A percentile compares a stretch with the other conserved stretches of the same genome.
Evolutionary conservation across 139 green algal genomes (phyloP).

Genomic region (Cymbomonas tetramitiformis): DNA sequence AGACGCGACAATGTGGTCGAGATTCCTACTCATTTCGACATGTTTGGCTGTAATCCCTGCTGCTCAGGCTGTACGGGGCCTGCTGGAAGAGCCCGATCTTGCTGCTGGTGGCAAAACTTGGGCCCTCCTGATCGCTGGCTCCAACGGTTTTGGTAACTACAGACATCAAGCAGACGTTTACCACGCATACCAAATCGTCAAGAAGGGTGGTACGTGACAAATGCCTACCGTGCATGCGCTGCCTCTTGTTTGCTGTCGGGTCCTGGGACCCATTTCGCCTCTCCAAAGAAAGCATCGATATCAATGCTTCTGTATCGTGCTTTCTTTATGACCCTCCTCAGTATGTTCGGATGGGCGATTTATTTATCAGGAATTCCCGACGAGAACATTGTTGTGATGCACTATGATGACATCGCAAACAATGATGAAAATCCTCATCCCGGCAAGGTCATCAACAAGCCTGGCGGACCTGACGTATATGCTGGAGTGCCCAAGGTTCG

Average conservation of each 20-base stretch:
- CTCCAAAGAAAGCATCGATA: neutral
- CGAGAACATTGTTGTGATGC: constrained; percentile 67
- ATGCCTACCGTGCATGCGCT: too few relatives aligned
- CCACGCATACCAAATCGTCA: constrained; percentile 56
- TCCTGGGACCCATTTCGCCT: neutral
- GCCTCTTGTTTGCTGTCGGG: too few relatives aligned
- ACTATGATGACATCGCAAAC: constrained; percentile 71
- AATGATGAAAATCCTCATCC: constrained; percentile 57
- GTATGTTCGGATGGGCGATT: too few relatives aligned
- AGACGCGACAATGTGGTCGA: too few relatives aligned
- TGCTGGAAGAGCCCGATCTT: too few relatives aligned
- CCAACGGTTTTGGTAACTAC: constrained; percentile 70
- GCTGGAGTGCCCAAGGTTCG: constrained; percentile 41
- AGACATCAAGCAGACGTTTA: constrained; percentile 48
- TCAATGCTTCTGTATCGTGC: constrained; percentile 21
- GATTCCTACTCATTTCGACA: too few relatives aligned
- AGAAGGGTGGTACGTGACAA: too few relatives aligned
- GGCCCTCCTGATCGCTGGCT: constrained; percentile 79
- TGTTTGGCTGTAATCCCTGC: too few relatives aligned
- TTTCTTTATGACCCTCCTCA: too few relatives aligned
- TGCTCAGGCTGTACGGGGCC: too few relatives aligned
- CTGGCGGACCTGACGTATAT: constrained; percentile 71
- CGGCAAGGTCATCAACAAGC: constrained; percentile 76
- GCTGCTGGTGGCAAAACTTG: constrained; percentile 58
- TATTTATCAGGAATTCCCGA: constrained; percentile 39